These are phyloP conservation scores for Leptomonas pyrrhocoris DNA, from an alignment of 208 protist species.

Conservation along the genomic window DNA sequence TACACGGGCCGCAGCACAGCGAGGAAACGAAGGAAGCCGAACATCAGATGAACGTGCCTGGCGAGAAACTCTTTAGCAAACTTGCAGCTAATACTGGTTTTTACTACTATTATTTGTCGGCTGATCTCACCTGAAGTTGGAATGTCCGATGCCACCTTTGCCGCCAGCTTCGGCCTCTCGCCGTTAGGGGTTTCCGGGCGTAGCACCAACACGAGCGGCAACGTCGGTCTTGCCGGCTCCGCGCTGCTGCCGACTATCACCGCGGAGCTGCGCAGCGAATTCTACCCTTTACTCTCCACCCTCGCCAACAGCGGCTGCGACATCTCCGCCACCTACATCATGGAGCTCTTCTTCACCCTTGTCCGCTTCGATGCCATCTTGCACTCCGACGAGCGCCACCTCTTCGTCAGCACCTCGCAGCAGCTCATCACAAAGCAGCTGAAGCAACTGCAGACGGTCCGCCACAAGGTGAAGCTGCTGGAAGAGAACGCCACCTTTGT, in stretches of 20 bases:
- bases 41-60: too few relatives aligned
- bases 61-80: too few relatives aligned
- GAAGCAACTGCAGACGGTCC: constrained; percentile 43
- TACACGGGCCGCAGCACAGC: too few relatives aligned
- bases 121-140: not conserved
- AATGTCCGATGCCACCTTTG: constrained; percentile 3
- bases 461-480: constrained; percentile 42
- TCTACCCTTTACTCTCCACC: constrained; percentile 59
- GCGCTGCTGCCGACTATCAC: constrained; percentile 53
- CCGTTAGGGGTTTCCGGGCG: not conserved
- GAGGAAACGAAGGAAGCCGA: too few relatives aligned
- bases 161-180: constrained; percentile 3
- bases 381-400: constrained; percentile 60
- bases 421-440: constrained; percentile 51
- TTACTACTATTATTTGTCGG: not conserved
- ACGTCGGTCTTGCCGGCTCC: constrained; percentile 18
- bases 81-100: not conserved
- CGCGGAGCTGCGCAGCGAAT: constrained; percentile 62
- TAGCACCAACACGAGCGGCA: constrained; percentile 21
- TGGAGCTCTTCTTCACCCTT: constrained; percentile 79
- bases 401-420: constrained; percentile 77
- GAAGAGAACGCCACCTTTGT: constrained; percentile 46
- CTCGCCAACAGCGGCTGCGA: constrained; percentile 41
- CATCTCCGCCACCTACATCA: constrained; percentile 59
- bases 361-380: constrained; percentile 71